Evolutionary conservation across 345 rosid genomes (phyloP).

Genomic region (Eucalyptus tenuipes): DNA sequence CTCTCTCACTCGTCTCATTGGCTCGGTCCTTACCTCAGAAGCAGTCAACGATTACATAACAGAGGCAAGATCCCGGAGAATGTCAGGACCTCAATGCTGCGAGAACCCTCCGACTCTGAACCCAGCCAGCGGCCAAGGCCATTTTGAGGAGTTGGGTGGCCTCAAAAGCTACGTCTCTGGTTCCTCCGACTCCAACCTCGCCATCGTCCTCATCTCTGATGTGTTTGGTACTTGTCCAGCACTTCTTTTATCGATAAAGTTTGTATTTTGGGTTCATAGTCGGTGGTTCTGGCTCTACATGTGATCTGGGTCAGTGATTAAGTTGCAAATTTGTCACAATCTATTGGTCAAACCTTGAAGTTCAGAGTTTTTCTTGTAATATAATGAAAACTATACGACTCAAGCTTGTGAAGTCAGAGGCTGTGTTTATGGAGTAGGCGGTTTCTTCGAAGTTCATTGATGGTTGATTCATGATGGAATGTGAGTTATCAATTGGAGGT

Average conservation of each 20-base stretch:
- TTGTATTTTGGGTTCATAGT: background rate
- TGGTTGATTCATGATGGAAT: background rate
- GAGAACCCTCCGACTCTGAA: constrained; percentile 50
- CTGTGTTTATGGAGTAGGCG: background rate
- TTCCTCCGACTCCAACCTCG: constrained; percentile 36
- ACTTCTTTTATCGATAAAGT: background rate
- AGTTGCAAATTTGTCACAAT: background rate
- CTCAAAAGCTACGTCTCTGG: constrained; percentile 55
- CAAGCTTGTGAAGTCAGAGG: background rate
- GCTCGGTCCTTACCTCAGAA: background rate
- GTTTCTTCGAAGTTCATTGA: background rate
- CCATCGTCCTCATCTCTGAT: constrained; percentile 57
- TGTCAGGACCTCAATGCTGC: constrained; percentile 80
- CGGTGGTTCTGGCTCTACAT: background rate
- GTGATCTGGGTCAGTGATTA: background rate
- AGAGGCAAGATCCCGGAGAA: background rate
- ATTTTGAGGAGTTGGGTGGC: constrained; percentile 45
- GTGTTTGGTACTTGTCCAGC: constrained; percentile 10
- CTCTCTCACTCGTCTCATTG: background rate
- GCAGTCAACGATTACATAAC: background rate
- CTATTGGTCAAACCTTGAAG: background rate
- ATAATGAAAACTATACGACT: fast-evolving
- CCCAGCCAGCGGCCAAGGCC: constrained; percentile 46
- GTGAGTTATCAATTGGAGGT: background rate
- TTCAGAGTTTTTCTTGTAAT: background rate